These are phyloP conservation scores for Malus sylvestris DNA, from an alignment of 306 rosid genomes.

Conservation along the genomic window DNA sequence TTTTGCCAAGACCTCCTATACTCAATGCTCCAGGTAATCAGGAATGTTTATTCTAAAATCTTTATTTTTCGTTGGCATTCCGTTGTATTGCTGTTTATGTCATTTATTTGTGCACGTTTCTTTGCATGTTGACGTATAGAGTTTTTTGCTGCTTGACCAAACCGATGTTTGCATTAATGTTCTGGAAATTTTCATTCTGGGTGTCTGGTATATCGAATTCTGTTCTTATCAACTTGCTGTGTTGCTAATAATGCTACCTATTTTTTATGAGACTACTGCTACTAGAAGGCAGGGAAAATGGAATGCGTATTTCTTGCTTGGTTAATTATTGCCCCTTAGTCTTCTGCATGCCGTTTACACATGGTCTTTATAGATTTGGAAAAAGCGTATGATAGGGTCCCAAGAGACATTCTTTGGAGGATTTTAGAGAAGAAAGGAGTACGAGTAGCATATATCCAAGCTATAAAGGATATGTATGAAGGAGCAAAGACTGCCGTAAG, in stretches of 20 bases:
- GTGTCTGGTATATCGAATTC: not conserved
- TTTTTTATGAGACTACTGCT: not conserved
- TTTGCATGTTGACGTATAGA: not conserved
- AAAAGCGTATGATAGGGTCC: too few relatives aligned
- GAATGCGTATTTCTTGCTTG: not conserved
- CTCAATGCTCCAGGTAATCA: conserved; percentile 68
- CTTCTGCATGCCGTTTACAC: not conserved
- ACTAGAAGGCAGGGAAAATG: not conserved
- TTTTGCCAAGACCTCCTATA: conserved; percentile 79
- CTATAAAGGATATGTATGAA: too few relatives aligned
- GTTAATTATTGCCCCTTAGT: not conserved
- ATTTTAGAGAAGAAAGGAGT: too few relatives aligned
- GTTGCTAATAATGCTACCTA: not conserved
- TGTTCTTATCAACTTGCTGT: not conserved
- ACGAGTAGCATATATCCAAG: too few relatives aligned
- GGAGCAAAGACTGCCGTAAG: too few relatives aligned
- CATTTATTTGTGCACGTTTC: not conserved
- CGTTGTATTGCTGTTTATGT: not conserved
- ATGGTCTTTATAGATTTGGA: too few relatives aligned
- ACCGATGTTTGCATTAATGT: not conserved
- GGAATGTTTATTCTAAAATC: not conserved
- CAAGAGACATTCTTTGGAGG: too few relatives aligned
- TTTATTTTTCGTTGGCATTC: not conserved
- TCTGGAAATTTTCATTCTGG: not conserved
- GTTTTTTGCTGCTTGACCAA: not conserved